Conservation (phyloP, 352 stramenopile species). For the Blastocystis sp. region DNA sequence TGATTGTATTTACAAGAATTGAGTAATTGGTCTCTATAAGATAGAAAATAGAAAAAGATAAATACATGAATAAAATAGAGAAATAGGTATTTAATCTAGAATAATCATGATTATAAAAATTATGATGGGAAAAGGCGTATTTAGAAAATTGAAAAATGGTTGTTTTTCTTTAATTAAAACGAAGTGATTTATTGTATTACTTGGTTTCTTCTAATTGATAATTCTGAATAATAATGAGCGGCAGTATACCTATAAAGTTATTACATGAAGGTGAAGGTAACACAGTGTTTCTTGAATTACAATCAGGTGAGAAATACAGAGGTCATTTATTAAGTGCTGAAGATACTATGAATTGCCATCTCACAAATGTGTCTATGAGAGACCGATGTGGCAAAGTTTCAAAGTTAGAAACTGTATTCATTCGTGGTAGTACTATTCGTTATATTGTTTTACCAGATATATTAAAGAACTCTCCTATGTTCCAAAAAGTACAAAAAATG, state of each 20-base stretch:
- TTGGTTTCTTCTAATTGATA: too few relatives aligned
- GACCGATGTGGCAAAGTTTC: constrained; percentile 25
- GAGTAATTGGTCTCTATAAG: too few relatives aligned
- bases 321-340: constrained; percentile 17
- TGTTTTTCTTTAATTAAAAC: too few relatives aligned
- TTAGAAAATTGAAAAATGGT: too few relatives aligned
- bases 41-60: too few relatives aligned
- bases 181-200: too few relatives aligned
- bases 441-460: constrained; percentile 43
- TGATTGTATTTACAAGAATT: too few relatives aligned
- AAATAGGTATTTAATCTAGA: too few relatives aligned
- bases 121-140: too few relatives aligned
- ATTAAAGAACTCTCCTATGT: constrained; percentile 42
- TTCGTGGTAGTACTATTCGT: constrained; percentile 36
- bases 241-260: constrained; percentile 39
- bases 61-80: too few relatives aligned
- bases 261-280: constrained; percentile 40
- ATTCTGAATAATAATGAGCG: too few relatives aligned
- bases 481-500: constrained; percentile 39
- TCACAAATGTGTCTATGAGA: constrained; percentile 38
- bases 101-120: too few relatives aligned
- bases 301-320: constrained; percentile 16
- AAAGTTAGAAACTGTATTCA: constrained; percentile 40
- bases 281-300: constrained; percentile 35
- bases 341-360: constrained; percentile 41